Evolutionary conservation across 1,284 basidiomycete genomes (phyloP), one percentile per base, ranked within the genome.

Genomic region (Golubevia pallescens): DNA sequence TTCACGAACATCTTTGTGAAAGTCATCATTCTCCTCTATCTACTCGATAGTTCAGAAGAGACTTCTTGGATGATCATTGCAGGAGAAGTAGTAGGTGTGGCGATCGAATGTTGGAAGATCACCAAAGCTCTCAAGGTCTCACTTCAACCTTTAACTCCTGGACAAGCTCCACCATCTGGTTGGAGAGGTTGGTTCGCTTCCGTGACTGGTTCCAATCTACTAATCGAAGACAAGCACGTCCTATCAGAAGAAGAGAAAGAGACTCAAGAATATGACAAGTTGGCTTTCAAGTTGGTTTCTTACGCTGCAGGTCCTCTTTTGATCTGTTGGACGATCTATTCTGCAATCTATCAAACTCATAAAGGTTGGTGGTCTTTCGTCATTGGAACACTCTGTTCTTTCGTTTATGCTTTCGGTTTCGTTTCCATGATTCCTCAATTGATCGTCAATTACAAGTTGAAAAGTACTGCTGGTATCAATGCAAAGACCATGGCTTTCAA

Each of bases 331-430:
- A 74, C 78, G 0, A 65, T 77, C 66, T 80, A 80, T 63, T 75
- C 73, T 28, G 78, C 78, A 3, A 59, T 79, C 2, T 80, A 80
- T 58, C 65, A 80, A 42, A 72, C 67, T 0, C 78, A 80, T 53
- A 63, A 73, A 13, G 71, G 77, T 1, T 75, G 74, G 72, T 80
- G 74, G 74, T 66, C 62, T 34, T 80, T 78, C 61, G 67, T 68
- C 61, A 75, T 80, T 51, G 64, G 62, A 6, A 80, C 78, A 1
- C 68, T 78, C 0, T 73, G 71, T 0, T 67, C 63, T 7, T 80
- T 78, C 42, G 78, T 80, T 13, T 80, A 80, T 58, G 71, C 75
- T n/a, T 80, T 80, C 28, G 78, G 78, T 5, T 80, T 80, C 65
- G 77, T 78, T 20, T 60, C 58, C 2, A 61, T 80, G 23, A 68